Evolutionary conservation across 768 basidiomycete species (phyloP), one percentile per base, ranked within the genome.

Genomic region (Brasilioporus rufonigricans): DNA sequence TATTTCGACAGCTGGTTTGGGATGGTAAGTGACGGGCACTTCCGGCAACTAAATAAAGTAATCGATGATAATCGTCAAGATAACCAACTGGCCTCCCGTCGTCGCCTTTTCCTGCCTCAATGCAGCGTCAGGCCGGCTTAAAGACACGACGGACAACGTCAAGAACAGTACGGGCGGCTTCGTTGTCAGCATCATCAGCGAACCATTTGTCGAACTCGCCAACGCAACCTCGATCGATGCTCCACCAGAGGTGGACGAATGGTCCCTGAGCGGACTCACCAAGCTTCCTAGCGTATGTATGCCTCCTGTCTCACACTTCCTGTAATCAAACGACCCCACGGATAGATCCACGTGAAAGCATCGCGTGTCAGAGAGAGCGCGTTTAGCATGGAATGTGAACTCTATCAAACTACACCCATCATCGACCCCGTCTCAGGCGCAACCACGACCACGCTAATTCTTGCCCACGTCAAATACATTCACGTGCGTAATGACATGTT

Each of bases 161-260:
- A 77, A 80, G 64, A 68, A 70, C 53, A 66, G 67, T 2, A 74
- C 68, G 8, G 43, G 31, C 8, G 78, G 75, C 39, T 85, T 83
- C 65, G 76, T 76, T 11, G 74, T 82, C 44, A 79, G 75, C 58
- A 81, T 82, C 61, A 82, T 85, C 61, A 80, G 79, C 52, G 80
- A 83, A 57, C 71, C 77, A 0, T 77, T 71, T 33, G 46, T 73
- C 13, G 73, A 76, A 44, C 60, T 67, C 14, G 78, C 76, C 13
- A 75, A 78, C 53, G 64, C 65, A 18, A 63, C 71, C 2, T 62
- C 73, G 16, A 64, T 76, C 38, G 71, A 79, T 35, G 65, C 74
- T 2, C 78, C 77, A 0, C 53, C 57, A 0, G 62, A 65, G 3
- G 62, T 74, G 18, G 61, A 64, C 57, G 78, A 79, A 50, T 79